Conservation (phyloP, 164 flowering plant species). For the Akebia trifoliata region DNA sequence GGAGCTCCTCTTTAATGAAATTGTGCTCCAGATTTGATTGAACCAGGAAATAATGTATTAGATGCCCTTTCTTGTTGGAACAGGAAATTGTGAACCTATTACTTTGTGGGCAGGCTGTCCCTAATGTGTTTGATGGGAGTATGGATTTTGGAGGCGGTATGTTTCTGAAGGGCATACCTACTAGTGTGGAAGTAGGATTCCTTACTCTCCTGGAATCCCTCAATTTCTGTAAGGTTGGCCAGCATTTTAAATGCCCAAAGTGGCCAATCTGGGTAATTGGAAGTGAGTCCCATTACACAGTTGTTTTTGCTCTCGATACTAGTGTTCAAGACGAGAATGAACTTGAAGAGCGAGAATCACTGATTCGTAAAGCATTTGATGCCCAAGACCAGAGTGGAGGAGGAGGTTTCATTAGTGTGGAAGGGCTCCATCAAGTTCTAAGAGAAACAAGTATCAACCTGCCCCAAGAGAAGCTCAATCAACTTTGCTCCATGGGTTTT, state of each 20-base stretch:
- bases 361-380: conserved; percentile 82
- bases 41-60: too few relatives aligned
- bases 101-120: conserved; percentile 96
- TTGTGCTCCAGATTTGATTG: too few relatives aligned
- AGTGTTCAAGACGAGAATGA: conserved; percentile 90
- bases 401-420: conserved; percentile 93
- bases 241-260: conserved; percentile 76
- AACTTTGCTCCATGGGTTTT: conserved; percentile 66
- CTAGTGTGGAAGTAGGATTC: conserved; percentile 86
- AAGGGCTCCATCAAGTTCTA: conserved; percentile 82
- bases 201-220: conserved; percentile 90
- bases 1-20: too few relatives aligned
- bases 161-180: conserved; percentile 83
- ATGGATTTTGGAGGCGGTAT: conserved; percentile 97
- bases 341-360: conserved; percentile 69
- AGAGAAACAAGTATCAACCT: conserved; percentile 58
- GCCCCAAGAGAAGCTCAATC: conserved; percentile 65
- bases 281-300: conserved; percentile 97
- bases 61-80: conserved; percentile 9
- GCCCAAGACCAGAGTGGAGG: conserved; percentile 98
- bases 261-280: conserved; percentile 99
- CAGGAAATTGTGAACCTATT: conserved; percentile 97
- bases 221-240: conserved; percentile 92
- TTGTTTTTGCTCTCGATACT: conserved; percentile 75
- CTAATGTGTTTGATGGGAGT: conserved; percentile 92